Evolutionary conservation across 345 rosid genomes (phyloP), one percentile per base, ranked within the genome.

Genomic region (Eucalyptus brandiana): DNA sequence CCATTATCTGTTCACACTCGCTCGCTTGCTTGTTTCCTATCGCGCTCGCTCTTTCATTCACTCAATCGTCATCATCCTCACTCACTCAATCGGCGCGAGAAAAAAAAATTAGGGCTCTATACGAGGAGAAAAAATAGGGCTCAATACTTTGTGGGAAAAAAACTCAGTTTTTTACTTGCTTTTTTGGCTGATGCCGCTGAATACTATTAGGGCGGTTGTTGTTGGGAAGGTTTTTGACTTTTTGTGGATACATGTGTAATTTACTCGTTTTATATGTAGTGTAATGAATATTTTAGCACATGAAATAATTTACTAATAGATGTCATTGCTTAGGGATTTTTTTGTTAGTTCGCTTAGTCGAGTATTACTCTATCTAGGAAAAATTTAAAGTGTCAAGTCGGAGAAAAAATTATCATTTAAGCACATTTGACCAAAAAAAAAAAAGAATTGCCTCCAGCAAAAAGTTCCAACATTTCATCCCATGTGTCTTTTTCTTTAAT

Each of bases 391-490:
- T 4, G 13, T 24, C 62, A 56, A 56, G 12, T 54, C 3, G 2
- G 2, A 23, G 0, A 51, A 54, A 54, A 19, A 54, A 23, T 3
- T 2, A 23, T 23, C 26, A 54, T 23, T 21, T 54, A 54, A 54
- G 12, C 0, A 51, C 56, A 9, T 7, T 51, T 2, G 4, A 51
- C 0, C 4, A 0, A 16, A 51, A 48, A 48, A 14, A 49, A 14
- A 49, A 51, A 6, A 53, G 18, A 3, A 18, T 18, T 9, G 6
- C 13, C 62, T 56, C 30, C 13, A 9, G 1, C 13, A 56, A 56
- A 12, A 56, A 23, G 0, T 56, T 23, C 30, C 62, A 56, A 56
- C 30, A 56, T 56, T 21, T 56, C 6, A 9, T 56, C 62, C 6
- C 62, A 9, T 2, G 6, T 23, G 62, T 23, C 62, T 23, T 23